Evolutionary conservation across 2,329 filamentous ascomycete genomes (phyloP).

Genomic region (Elsinoe arachidis): DNA sequence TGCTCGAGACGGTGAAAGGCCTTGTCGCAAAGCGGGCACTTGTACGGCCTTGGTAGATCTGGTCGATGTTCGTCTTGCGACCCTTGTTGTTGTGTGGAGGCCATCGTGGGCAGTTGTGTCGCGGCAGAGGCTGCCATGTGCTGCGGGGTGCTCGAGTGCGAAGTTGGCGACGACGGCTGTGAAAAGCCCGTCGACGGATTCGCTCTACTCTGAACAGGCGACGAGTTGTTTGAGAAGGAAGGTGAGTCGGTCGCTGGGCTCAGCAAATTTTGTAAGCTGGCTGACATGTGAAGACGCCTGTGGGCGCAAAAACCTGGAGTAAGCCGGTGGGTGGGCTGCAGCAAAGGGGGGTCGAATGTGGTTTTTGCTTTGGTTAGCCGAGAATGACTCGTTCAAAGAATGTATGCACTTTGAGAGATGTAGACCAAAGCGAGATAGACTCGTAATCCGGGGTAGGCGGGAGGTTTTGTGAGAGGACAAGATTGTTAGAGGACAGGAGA

Average conservation of each 20-base stretch:
- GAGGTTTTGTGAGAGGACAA: neutral
- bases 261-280: conserved; percentile 21
- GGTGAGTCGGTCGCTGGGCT: conserved; percentile 15
- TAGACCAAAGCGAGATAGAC: neutral
- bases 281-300: conserved; percentile 13
- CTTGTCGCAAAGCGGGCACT: conserved; percentile 96
- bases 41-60: conserved; percentile 93
- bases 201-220: conserved; percentile 21
- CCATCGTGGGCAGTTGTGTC: conserved; percentile 36
- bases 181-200: conserved; percentile 39
- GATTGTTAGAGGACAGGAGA: neutral
- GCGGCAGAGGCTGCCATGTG: conserved; percentile 38
- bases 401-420: neutral
- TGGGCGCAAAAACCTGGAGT: conserved; percentile 11
- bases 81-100: conserved; percentile 55
- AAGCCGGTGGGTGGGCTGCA: conserved; percentile 5
- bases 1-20: conserved; percentile 97
- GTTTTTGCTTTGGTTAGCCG: neutral
- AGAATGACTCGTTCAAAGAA: neutral
- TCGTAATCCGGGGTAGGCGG: neutral
- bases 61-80: conserved; percentile 55
- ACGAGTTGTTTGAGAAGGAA: conserved; percentile 17
- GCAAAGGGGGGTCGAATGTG: neutral
- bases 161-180: conserved; percentile 38
- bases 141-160: conserved; percentile 12